Evolutionary conservation across 495 filamentous ascomycete species (phyloP).

Genomic region (Hypoxylon fragiforme): DNA sequence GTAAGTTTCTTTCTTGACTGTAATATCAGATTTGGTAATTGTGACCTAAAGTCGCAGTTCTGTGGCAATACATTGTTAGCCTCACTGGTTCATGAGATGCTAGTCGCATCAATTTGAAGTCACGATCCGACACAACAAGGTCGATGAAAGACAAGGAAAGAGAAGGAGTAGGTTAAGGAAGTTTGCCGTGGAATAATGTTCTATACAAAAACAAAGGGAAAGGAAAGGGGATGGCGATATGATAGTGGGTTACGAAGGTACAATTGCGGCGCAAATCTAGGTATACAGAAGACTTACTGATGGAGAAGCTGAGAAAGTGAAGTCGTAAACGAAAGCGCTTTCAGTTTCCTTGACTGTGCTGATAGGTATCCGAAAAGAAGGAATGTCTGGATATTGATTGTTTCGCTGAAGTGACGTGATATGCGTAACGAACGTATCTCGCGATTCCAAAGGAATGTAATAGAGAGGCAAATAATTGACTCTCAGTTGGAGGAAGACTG

Average conservation of each 20-base stretch:
- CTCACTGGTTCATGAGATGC: slow-evolving; percentile 1
- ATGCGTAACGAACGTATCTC: slow-evolving; percentile 30
- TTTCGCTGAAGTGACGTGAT: slow-evolving; percentile 22
- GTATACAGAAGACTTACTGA: background rate
- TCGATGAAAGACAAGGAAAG: background rate
- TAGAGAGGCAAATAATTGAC: slow-evolving; percentile 52
- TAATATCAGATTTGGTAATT: slow-evolving; percentile 22
- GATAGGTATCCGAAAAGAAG: slow-evolving; percentile 13
- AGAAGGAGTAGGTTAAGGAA: slow-evolving; percentile 2
- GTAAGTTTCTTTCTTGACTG: slow-evolving; percentile 20
- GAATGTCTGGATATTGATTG: slow-evolving; percentile 22
- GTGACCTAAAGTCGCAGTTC: slow-evolving; percentile 24
- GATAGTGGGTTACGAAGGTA: background rate
- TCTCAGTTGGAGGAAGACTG: slow-evolving; percentile 52
- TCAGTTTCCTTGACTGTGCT: background rate
- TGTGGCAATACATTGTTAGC: slow-evolving; percentile 25
- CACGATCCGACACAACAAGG: too few species aligned
- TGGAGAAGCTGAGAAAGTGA: background rate
- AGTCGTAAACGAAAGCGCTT: slow-evolving; percentile 1
- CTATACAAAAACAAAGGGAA: slow-evolving; percentile 3
- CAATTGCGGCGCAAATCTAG: background rate
- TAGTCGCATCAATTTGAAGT: background rate
- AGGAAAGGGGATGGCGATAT: slow-evolving; percentile 15
- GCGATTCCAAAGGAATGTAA: slow-evolving; percentile 62
- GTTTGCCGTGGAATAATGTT: slow-evolving; percentile 17